Evolutionary conservation across 1,139 yeast species (phyloP).

Genomic region (Geotrichum carabidarum): DNA sequence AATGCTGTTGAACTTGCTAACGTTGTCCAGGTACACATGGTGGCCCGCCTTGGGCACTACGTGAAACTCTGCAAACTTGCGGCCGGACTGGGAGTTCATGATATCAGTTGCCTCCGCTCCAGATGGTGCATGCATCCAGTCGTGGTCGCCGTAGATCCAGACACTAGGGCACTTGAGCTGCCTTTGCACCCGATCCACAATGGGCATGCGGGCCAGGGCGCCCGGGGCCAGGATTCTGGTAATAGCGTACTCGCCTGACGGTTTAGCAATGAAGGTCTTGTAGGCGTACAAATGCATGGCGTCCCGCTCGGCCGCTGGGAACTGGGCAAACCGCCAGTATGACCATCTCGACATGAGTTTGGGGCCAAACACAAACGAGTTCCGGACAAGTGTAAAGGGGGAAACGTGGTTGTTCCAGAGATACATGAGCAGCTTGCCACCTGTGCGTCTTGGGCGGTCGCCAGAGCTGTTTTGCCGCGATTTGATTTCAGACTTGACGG

Average conservation of each 20-base stretch:
- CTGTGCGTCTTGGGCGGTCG: not conserved
- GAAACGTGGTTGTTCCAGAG: constrained; percentile 33
- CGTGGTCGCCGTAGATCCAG: constrained; percentile 74
- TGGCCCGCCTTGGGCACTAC: constrained; percentile 63
- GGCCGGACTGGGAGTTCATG: constrained; percentile 32
- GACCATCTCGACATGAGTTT: constrained; percentile 31
- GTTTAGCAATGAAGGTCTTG: constrained; percentile 54
- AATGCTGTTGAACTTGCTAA: constrained; percentile 45
- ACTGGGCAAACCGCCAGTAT: constrained; percentile 27
- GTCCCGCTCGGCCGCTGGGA: constrained; percentile 23
- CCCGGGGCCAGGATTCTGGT: constrained; percentile 65
- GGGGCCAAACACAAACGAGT: constrained; percentile 30
- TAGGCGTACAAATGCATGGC: constrained; percentile 53
- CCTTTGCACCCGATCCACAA: constrained; percentile 54
- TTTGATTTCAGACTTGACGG: not conserved
- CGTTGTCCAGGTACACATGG: constrained; percentile 73
- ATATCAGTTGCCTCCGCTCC: constrained; percentile 51
- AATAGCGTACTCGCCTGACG: constrained; percentile 61
- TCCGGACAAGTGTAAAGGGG: constrained; percentile 29
- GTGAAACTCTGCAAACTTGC: constrained; percentile 38
- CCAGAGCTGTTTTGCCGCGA: not conserved
- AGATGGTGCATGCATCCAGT: constrained; percentile 79
- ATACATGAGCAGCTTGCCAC: constrained; percentile 16
- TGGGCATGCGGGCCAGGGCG: constrained; percentile 71
- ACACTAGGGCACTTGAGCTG: constrained; percentile 44